A percentile compares a stretch with the other conserved stretches of the same genome.
Conservation (phyloP, 2,329 filamentous ascomycete species). For the Stenocarpella maydis region DNA sequence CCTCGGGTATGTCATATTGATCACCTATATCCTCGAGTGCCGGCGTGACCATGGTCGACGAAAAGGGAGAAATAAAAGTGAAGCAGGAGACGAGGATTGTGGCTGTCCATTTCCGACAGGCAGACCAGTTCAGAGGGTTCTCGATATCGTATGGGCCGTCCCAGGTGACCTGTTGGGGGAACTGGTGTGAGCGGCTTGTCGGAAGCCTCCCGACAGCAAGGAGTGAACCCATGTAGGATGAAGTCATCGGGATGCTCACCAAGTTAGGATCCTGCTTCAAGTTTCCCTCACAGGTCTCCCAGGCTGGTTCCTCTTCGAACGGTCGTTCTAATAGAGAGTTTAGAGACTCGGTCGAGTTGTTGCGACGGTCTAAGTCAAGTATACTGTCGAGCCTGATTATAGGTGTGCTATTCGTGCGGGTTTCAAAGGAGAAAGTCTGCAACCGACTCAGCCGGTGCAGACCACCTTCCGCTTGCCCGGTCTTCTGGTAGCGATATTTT, state of each 20-base stretch:
- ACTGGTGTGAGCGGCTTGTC: constrained; percentile 1
- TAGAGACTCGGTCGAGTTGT: background rate
- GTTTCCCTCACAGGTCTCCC: background rate
- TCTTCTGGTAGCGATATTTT: background rate
- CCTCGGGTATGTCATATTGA: constrained; percentile 16
- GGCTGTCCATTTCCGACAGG: constrained; percentile 21
- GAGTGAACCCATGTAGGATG: background rate
- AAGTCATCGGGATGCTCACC: background rate
- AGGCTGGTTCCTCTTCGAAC: background rate
- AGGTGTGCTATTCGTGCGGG: constrained; percentile 9
- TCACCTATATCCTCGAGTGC: constrained; percentile 17
- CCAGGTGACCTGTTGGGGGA: constrained; percentile 25
- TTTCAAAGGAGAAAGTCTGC: constrained; percentile 19
- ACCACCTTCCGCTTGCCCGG: background rate
- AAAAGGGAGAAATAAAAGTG: constrained; percentile 32
- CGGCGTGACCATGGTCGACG: constrained; percentile 28
- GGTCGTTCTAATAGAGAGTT: constrained; percentile 9
- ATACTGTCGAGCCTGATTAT: constrained; percentile 6
- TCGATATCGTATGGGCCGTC: constrained; percentile 25
- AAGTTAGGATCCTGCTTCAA: background rate
- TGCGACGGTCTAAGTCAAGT: background rate
- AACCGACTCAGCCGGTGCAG: constrained; percentile 1
- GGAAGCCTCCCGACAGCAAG: background rate
- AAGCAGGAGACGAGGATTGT: constrained; percentile 27
- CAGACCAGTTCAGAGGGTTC: constrained; percentile 28